phyloP scores from a whole-genome alignment of 352 stramenopile species.

The Globisporangium nunn region DNA sequence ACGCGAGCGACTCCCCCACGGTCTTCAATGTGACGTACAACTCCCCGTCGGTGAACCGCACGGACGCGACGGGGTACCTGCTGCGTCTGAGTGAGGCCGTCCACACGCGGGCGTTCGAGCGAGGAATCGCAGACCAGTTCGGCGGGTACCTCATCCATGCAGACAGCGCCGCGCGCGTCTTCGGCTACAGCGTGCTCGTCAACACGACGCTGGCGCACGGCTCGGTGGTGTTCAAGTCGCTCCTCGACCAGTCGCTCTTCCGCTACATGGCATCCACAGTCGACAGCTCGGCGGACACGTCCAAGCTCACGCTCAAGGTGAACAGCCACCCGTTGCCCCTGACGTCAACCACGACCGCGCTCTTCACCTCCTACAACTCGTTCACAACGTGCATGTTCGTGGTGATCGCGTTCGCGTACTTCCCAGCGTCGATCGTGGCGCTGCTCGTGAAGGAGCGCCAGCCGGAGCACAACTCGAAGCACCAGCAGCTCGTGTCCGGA shows the following conservation, averaged over 20 bases:
- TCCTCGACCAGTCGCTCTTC: constrained; percentile 43
- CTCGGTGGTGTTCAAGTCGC: constrained; percentile 40
- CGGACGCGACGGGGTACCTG: constrained; percentile 23
- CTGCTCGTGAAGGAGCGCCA: constrained; percentile 94
- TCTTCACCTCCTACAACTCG: constrained; percentile 40
- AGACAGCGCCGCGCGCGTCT: constrained; percentile 16
- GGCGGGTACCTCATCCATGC: constrained; percentile 30
- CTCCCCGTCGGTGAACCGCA: constrained; percentile 16
- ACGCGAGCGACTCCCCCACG: constrained; percentile 6
- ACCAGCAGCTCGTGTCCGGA: constrained; percentile 93
- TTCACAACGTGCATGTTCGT: constrained; percentile 82
- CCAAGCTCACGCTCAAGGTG: constrained; percentile 29
- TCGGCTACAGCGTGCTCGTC: constrained; percentile 43
- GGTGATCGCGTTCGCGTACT: constrained; percentile 87
- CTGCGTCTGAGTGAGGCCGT: constrained; percentile 18
- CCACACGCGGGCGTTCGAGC: constrained; percentile 8
- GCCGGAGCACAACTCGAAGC: constrained; percentile 89
- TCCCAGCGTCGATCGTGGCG: constrained; percentile 86
- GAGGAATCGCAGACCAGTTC: constrained; percentile 25
- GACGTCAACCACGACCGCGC: constrained; percentile 25
- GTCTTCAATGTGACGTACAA: constrained; percentile 30
- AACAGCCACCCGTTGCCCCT: constrained; percentile 44
- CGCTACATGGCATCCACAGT: constrained; percentile 39
- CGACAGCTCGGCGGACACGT: constrained; percentile 2
- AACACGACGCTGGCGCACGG: constrained; percentile 41